Base-by-base conservation (phyloP, 129 eudicot species). In the Deinandra increscens region DNA sequence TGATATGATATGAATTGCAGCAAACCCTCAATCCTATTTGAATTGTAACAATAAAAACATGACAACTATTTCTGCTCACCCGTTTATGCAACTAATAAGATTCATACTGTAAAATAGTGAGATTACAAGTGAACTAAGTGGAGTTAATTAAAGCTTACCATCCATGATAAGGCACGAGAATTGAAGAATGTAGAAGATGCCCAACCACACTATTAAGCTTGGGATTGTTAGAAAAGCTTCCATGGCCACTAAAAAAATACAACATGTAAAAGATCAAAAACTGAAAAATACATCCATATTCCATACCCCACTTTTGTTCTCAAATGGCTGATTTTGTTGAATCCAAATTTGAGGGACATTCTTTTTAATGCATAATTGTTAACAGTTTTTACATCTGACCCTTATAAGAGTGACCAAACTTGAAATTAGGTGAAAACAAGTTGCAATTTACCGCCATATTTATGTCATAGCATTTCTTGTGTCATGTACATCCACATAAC, bases 91-190 rank as follows among this genome's bases (percentile, higher is more conserved):
- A 59, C 63, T 26, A 0, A 10, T 26, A 58, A 12, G 29, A 58
- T 26, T 29, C 39, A 5, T 67, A 59, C 9, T 3, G 37, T 38
- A 60, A 8, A 14, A 69, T 51, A 60, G 50, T 44, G 39, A 46
- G 45, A 69, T 50, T 65, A 74, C n/a, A 74, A 65, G 71, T 29
- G 66, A 29, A 29, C 17, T 12, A 36, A 80, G 46, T 53, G 60
- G 58, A 61, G 43, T 55, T 17, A 46, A 17, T 56, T 77, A 56
- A 36, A 70, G 63, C 76, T 71, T 81, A 84, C 90, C 90, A 82
- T 82, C 87, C 90, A 69, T 82, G 91, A 66, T 80, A 85, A 45
- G 91, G 91, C 34, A 82, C 91, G 41, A 85, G 87, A 68, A 85
- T 85, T 51, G 85, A 82, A 49, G 87, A 85, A 80, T 85, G 91